These are phyloP conservation scores for Candida nemodendra DNA, from an alignment of 805 yeast species.

Conservation along the genomic window DNA sequence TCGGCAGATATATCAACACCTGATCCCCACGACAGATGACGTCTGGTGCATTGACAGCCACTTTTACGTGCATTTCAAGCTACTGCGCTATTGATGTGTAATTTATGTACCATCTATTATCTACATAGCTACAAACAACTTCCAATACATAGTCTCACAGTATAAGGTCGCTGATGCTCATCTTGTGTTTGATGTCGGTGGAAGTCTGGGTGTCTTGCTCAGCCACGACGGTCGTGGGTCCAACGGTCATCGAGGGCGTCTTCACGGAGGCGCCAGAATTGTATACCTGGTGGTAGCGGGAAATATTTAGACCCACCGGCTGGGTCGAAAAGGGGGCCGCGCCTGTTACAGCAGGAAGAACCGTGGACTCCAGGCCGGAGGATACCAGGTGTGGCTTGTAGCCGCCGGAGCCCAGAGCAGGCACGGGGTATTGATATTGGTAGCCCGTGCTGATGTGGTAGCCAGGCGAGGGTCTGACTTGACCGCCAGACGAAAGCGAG, in stretches of 20 bases:
- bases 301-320: too few species aligned
- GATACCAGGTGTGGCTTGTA: neutral
- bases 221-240: too few species aligned
- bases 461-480: neutral
- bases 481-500: slow-evolving; percentile 1
- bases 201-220: neutral
- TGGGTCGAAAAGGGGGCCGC: neutral
- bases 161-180: slow-evolving; percentile 24
- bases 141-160: neutral
- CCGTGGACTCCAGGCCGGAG: neutral
- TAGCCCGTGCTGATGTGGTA: neutral
- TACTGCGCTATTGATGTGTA: too few species aligned
- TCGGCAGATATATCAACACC: too few species aligned
- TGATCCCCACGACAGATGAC: too few species aligned
- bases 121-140: neutral
- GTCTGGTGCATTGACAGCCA: too few species aligned
- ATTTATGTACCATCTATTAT: too few species aligned
- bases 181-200: slow-evolving; percentile 20
- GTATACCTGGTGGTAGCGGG: too few species aligned
- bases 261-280: too few species aligned
- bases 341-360: neutral
- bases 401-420: neutral
- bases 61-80: too few species aligned
- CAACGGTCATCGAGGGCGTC: too few species aligned
- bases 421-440: neutral